phyloP scores from a whole-genome alignment of 208 protist genomes.

The Wallacemonas rigidus region DNA sequence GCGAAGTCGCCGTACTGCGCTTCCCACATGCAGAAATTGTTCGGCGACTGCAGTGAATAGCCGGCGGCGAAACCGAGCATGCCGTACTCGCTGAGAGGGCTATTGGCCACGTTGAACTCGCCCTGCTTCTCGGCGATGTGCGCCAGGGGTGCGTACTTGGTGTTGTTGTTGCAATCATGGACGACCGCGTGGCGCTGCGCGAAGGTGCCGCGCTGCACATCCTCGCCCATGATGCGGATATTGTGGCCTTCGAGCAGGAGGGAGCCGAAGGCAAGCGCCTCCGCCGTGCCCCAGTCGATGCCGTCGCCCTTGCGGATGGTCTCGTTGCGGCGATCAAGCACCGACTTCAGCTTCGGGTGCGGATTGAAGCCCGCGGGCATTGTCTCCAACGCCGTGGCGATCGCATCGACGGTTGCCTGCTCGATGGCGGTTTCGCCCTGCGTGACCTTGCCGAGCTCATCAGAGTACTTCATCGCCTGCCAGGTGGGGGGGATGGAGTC shows the following conservation, averaged over 20 bases:
- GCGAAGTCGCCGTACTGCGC: constrained; percentile 99
- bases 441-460: constrained; percentile 68
- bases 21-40: constrained; percentile 98
- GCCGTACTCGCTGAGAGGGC: constrained; percentile 95
- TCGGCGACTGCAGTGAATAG: constrained; percentile 94
- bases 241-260: constrained; percentile 95
- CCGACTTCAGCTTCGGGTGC: constrained; percentile 78
- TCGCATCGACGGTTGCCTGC: constrained; percentile 44
- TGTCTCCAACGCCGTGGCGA: constrained; percentile 60
- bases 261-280: constrained; percentile 95
- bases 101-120: constrained; percentile 93
- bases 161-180: constrained; percentile 88
- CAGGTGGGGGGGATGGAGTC: constrained; percentile 66
- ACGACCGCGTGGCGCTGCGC: constrained; percentile 96
- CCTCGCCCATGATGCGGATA: constrained; percentile 94
- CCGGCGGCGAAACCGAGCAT: constrained; percentile 97
- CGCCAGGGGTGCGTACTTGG: constrained; percentile 77
- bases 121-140: constrained; percentile 79
- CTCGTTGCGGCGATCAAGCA: constrained; percentile 82
- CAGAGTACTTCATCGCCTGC: constrained; percentile 80
- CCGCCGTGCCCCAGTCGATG: constrained; percentile 95
- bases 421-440: constrained; percentile 72
- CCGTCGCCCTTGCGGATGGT: constrained; percentile 65
- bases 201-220: constrained; percentile 98
- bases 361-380: constrained; percentile 81